Evolutionary conservation across 352 stramenopile genomes (phyloP).

Genomic region (Phytophthora brassicae): DNA sequence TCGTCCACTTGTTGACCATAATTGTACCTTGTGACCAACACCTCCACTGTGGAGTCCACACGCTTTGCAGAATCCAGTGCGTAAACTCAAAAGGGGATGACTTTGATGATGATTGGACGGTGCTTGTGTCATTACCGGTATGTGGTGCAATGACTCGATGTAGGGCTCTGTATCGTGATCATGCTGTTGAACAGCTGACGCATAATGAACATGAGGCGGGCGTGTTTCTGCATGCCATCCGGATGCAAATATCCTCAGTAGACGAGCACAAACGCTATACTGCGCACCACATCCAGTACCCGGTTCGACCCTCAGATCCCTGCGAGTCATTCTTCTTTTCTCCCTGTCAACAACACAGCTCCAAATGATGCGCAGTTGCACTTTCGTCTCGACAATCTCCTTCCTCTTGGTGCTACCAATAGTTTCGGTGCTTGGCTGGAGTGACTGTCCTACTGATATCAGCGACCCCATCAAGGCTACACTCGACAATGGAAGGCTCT

Average conservation of each 20-base stretch:
- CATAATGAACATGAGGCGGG: constrained; percentile 12
- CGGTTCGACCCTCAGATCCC: neutral
- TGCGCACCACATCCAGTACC: neutral
- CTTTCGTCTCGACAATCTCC: neutral
- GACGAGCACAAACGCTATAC: too few relatives aligned
- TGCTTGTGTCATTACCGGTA: too few relatives aligned
- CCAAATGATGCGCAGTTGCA: neutral
- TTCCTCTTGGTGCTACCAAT: constrained; percentile 3
- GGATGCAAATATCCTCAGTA: too few relatives aligned
- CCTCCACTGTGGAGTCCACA: too few relatives aligned
- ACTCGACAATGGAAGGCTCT: constrained; percentile 22
- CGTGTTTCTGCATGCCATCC: neutral
- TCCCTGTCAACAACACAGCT: neutral
- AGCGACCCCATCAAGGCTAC: constrained; percentile 14
- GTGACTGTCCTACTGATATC: constrained; percentile 4
- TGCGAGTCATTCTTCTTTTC: constrained; percentile 9
- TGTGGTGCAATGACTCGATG: constrained; percentile 6
- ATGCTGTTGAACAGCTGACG: too few relatives aligned
- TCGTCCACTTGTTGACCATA: too few relatives aligned
- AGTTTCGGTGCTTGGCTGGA: neutral
- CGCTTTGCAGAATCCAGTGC: too few relatives aligned
- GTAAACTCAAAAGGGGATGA: too few relatives aligned
- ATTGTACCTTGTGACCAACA: too few relatives aligned
- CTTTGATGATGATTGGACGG: too few relatives aligned
- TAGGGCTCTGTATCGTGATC: too few relatives aligned